Evolutionary conservation across 2,329 filamentous ascomycete genomes (phyloP), one percentile per base, ranked within the genome.

Genomic region (Trichoderma atroviride): DNA sequence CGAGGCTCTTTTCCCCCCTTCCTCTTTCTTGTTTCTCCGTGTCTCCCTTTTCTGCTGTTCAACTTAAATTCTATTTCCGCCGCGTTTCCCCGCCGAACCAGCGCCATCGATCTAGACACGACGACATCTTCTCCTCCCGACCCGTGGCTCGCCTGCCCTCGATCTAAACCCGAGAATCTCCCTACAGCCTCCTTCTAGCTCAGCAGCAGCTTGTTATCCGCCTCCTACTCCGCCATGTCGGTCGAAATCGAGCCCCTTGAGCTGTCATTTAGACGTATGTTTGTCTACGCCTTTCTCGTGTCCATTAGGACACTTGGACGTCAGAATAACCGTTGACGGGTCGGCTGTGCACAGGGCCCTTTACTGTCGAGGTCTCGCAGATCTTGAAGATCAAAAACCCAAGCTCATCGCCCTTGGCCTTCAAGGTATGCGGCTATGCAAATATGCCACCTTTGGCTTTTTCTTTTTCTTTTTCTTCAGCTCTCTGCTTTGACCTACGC

Each of bases 181-280:
- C 52, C 24, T 24, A 29, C 43, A n/a, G 11, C 37, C 52, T 52
- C 4, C 22, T 67, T 52, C 33, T 31, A 52, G 40, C 40, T 59
- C 40, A 61, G 13, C 50, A 2, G 22, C 35, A 27, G 43, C 37
- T 52, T 19, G 43, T 33, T 66, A 68, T 70, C 22, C 57, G 56
- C 56, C 27, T 55, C 50, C 37, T 47, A 63, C 57, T 56, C 70
- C 82, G 87, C 77, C 83, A 98, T 98, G 96, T 96, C 95, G 76
- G 91, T 99, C 84, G 92, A 97, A 77, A 92, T 99, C 79, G 91
- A 96, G 77, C 96, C 95, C 71, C 82, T 88, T 75, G 96, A 98
- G 87, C 89, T 99, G 79, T 92, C 89, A 84, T 99, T 99, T 84
- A 91, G 90, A 83, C 92, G 96, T 98, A 86, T 78, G 91, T 86